phyloP scores from a whole-genome alignment of 2,329 filamentous ascomycete species.

The Nakataea oryzae region DNA sequence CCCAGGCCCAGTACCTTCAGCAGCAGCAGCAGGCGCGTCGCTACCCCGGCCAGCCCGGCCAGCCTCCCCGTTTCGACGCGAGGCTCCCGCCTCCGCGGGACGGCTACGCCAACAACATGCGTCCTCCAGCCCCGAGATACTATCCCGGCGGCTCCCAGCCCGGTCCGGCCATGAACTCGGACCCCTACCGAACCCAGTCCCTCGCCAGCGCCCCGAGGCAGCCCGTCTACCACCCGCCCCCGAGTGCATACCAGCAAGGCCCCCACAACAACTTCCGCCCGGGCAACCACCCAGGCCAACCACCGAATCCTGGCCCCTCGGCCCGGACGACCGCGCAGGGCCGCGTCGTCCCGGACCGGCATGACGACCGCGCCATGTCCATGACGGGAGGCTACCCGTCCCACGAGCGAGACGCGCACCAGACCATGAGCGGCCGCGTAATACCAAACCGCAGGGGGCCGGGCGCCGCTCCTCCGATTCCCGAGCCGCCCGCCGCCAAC shows the following conservation, averaged over 20 bases:
- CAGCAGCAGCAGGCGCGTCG: constrained; percentile 36
- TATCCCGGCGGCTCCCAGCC: constrained; percentile 49
- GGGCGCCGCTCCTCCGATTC: constrained; percentile 12
- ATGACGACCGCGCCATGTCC: constrained; percentile 91
- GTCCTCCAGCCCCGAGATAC: constrained; percentile 40
- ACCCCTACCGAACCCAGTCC: constrained; percentile 86
- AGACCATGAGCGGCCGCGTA: constrained; percentile 86
- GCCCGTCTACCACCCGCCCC: constrained; percentile 56
- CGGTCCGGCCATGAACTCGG: constrained; percentile 66
- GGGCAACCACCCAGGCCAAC: constrained; percentile 45
- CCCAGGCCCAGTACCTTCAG: constrained; percentile 34
- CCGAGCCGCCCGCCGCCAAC: constrained; percentile 10
- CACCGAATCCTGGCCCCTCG: constrained; percentile 31
- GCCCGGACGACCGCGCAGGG: constrained; percentile 76
- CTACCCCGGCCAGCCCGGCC: constrained; percentile 24
- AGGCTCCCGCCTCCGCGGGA: constrained; percentile 44
- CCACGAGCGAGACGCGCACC: constrained; percentile 67
- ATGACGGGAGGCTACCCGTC: constrained; percentile 67
- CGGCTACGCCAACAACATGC: constrained; percentile 25
- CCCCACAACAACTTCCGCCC: constrained; percentile 71
- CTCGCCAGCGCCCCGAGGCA: constrained; percentile 69
- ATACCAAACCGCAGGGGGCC: constrained; percentile 64
- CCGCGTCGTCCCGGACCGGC: constrained; percentile 79
- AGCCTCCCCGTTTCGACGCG: constrained; percentile 34
- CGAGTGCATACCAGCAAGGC: constrained; percentile 49